These are phyloP conservation scores for Chloris gayana DNA, from an alignment of 176 grass and related monocot species.

Conservation along the genomic window DNA sequence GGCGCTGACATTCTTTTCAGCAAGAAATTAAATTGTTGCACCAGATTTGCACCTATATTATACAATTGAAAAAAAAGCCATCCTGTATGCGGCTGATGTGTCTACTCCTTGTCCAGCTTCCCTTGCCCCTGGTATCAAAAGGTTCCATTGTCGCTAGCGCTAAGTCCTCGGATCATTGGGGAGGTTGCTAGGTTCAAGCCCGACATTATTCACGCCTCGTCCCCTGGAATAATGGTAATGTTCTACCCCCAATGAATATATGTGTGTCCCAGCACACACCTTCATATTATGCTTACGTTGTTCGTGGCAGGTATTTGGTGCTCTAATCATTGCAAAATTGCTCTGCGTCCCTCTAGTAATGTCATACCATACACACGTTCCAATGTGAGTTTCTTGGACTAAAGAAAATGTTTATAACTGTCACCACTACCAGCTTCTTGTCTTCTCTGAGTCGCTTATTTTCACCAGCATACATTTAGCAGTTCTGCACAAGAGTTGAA, in stretches of 20 bases:
- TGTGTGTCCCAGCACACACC: not conserved
- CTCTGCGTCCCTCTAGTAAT: conserved; percentile 83
- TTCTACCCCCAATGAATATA: not conserved
- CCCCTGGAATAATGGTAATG: conserved; percentile 88
- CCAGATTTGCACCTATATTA: too few relatives aligned
- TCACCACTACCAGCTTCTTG: too few relatives aligned
- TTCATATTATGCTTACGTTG: conserved; percentile 3
- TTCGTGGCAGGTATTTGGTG: conserved; percentile 73
- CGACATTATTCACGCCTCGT: conserved; percentile 92
- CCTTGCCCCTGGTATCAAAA: conserved; percentile 94
- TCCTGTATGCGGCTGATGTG: not conserved
- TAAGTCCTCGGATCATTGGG: conserved; percentile 90
- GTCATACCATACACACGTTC: conserved; percentile 89
- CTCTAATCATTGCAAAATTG: conserved; percentile 80
- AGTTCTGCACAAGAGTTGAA: conserved; percentile 1
- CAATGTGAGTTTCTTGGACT: conserved; percentile 59
- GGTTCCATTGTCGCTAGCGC: conserved; percentile 81
- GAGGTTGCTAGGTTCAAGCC: conserved; percentile 94
- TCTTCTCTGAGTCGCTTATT: not conserved
- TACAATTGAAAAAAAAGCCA: not conserved
- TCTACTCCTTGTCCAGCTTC: conserved; percentile 47
- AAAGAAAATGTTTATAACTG: not conserved
- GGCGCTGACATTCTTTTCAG: not conserved
- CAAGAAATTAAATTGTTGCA: not conserved
- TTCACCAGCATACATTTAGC: not conserved